Evolutionary conservation across 2,329 filamentous ascomycete species (phyloP).

Genomic region (Colletotrichum kahawae): DNA sequence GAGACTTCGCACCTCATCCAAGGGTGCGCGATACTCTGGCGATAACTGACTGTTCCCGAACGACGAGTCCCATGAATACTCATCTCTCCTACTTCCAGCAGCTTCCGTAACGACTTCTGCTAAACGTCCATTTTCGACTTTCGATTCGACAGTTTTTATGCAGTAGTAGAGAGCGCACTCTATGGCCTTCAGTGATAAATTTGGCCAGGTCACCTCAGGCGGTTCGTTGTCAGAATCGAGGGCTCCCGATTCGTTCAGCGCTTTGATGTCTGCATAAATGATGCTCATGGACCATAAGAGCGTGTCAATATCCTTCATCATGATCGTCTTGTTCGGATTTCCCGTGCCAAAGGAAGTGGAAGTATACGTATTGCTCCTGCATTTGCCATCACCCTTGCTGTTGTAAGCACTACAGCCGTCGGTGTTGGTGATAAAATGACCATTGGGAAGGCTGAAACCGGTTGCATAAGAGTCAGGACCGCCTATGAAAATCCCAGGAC

Average conservation of each 20-base stretch:
- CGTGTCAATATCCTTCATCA: background rate
- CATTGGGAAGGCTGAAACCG: background rate
- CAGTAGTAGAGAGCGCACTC: too few species aligned
- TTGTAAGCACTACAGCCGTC: background rate
- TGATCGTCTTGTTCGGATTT: background rate
- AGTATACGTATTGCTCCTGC: background rate
- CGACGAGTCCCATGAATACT: background rate
- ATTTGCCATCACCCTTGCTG: background rate
- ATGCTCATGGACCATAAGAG: slow-evolving; percentile 3
- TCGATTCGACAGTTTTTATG: background rate
- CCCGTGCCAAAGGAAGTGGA: background rate
- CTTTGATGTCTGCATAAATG: background rate
- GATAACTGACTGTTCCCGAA: background rate
- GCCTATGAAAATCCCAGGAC: too few species aligned
- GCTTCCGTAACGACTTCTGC: background rate
- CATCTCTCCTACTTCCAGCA: background rate
- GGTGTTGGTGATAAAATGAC: background rate
- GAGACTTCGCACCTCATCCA: background rate
- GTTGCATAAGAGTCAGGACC: background rate
- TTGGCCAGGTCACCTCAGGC: background rate
- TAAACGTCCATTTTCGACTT: background rate
- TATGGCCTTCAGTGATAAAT: background rate
- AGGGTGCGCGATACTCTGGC: background rate
- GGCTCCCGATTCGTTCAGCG: background rate
- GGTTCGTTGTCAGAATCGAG: background rate